Percentiles rank a stretch among this genome's conserved stretches.
Conservation (phyloP, 176 grass and related monocot genomes). For the Aechmea fasciata region DNA sequence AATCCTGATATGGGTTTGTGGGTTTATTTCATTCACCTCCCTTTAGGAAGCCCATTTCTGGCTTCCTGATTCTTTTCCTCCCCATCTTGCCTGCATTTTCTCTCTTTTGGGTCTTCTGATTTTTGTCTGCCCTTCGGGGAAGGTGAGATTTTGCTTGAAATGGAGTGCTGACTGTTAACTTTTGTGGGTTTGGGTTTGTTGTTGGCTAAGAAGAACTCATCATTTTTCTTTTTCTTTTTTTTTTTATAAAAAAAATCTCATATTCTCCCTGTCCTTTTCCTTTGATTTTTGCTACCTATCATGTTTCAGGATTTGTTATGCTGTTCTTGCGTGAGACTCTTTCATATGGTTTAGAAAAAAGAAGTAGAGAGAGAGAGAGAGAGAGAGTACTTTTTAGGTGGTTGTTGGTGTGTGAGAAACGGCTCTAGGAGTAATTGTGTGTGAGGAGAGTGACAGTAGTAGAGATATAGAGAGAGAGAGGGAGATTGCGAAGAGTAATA, state of each 20-base stretch:
- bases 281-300: background rate
- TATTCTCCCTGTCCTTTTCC: background rate
- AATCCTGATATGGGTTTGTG: background rate
- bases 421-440: too few species aligned
- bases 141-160: conserved; percentile 11
- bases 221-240: background rate
- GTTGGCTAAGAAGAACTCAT: background rate
- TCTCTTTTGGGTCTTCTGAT: background rate
- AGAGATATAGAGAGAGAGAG: conserved; percentile 2
- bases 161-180: background rate
- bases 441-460: background rate
- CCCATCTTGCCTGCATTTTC: conserved; percentile 3
- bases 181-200: background rate
- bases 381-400: background rate
- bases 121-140: conserved; percentile 1
- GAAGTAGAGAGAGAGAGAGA: too few species aligned
- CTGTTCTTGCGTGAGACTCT: background rate
- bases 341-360: background rate
- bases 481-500: background rate
- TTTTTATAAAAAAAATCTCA: background rate
- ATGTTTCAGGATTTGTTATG: background rate
- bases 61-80: conserved; percentile 5
- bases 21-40: background rate
- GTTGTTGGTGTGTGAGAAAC: background rate
- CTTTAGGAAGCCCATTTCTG: conserved; percentile 11